Evolutionary conservation across 805 yeast species (phyloP), one percentile per base, ranked within the genome.

Genomic region (Metschnikowia bowlesiae): DNA sequence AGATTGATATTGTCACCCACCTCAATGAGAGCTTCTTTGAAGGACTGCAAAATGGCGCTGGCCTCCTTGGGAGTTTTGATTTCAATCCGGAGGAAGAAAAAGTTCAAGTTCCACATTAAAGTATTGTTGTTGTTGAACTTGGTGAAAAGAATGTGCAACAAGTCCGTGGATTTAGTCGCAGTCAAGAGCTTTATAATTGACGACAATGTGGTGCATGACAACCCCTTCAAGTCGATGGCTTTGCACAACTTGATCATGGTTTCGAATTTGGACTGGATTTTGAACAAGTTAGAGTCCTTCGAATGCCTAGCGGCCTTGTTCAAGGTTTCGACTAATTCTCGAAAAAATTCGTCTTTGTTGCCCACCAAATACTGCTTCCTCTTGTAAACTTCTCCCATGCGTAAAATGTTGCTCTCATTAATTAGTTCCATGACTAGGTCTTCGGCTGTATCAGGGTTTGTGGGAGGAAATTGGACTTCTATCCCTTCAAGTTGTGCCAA

Each of bases 71-170:
- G 13, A 10, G 57, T 55, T 35, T 36, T 36, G 28, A 70, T 38
- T 22, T 53, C 47, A 7, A 66, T 59, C 46, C 67, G 66, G 53
- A 71, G 51, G 46, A 68, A 67, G 47, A 67, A 69, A 43, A 68
- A 68, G 51, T 66, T 68, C 29, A 71, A 33, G 7, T 63, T 45
- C 13, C 57, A 52, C 9, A 64, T 41, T 16, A 61, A 47, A 4
- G 50, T 39, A 18, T 52, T 48, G 31, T 48, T 50, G 26, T 58
- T 50, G 36, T 63, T 43, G 22, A 69, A 56, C 53, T 70, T 68
- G 40, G 54, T 57, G 44, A 68, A 50, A 16, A 73, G 50, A 28
- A 68, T 49, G 43, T 61, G 61, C 50, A 71, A 58, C 5, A 58
- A 41, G 5, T 61, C 63, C 8, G 46, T 55, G 8, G 67, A 61